Base-by-base conservation (phyloP, 495 filamentous ascomycete species). In the Tetracladium setigerum region DNA sequence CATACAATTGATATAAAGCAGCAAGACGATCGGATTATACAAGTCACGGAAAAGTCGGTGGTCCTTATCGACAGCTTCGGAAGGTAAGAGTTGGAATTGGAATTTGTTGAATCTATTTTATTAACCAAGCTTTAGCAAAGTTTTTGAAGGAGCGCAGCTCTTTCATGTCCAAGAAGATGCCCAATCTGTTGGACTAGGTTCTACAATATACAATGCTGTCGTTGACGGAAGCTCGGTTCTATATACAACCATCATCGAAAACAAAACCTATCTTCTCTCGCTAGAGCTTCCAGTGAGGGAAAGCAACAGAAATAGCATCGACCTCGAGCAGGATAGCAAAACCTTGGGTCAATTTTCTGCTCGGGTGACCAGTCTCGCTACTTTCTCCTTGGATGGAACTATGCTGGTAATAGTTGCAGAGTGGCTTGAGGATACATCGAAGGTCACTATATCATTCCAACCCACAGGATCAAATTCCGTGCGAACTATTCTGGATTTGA, bases 21-120 rank as follows among this genome's bases (percentile, higher is more conserved):
- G 22, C 38, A 44, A 22, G 41, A 40, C 13, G 5, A 48, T 12
- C 36, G 30, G 8, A 38, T 30, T 2, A 49, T 52, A 14, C 58
- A 61, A 38, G 55, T 61, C 0, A 61, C 58, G 5, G 54, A 57
- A 36, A 30, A 42, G 10, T 60, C 57, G 6, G 45, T 57, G 1
- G 45, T 50, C 4, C 22, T 50, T 1, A 45, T 43, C 18, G 16
- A 22, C 41, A 48, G 38, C 2, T 1, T 30, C 13, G n/a, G 22
- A 1, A 8, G n/a, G 55, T 57, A 46, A 48, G 55, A 45, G 10
- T 3, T 27, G 22, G 7, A 27, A 27, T 27, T 27, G 3, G 3
- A 27, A 7, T 27, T 7, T 3, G 3, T 27, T 7, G 22, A 27
- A 27, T n/a, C n/a, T n/a, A n/a, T 27, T 27, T 27, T 7, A 27